Conservation (phyloP, 2,329 filamentous ascomycete genomes). For the Sporothrix dimorphospora region DNA sequence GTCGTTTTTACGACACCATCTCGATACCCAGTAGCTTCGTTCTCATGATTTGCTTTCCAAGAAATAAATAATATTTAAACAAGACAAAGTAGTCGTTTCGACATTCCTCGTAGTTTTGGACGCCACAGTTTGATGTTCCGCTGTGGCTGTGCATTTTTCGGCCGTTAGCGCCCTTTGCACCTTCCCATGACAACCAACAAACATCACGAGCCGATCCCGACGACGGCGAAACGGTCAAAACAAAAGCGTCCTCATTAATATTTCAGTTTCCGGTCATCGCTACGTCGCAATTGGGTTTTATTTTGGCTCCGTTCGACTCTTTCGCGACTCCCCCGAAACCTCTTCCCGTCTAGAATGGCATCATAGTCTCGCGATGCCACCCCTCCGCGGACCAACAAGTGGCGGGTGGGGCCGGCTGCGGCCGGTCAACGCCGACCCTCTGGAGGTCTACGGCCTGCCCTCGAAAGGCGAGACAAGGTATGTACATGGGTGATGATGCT, state of each 20-base stretch:
- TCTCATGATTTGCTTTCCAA: neutral
- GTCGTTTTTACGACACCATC: neutral
- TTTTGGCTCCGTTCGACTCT: no score
- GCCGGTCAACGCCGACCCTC: slow-evolving; percentile 72
- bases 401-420: slow-evolving; percentile 72
- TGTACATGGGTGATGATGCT: slow-evolving; percentile 20
- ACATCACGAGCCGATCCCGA: slow-evolving; percentile 11
- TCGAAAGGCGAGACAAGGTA: slow-evolving; percentile 91
- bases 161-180: slow-evolving; percentile 7
- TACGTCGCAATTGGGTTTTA: neutral
- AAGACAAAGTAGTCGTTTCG: neutral
- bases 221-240: neutral
- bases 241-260: neutral
- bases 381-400: slow-evolving; percentile 46
- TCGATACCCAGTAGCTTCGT: neutral
- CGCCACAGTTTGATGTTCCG: slow-evolving; percentile 16
- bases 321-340: neutral
- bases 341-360: slow-evolving; percentile 27
- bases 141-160: slow-evolving; percentile 20
- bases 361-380: slow-evolving; percentile 31
- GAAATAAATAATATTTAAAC: neutral
- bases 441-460: slow-evolving; percentile 81
- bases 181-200: slow-evolving; percentile 9
- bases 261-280: neutral
- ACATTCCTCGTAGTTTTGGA: neutral